Evolutionary conservation across 805 yeast species (phyloP).

Genomic region (Sungouiella thailandica): DNA sequence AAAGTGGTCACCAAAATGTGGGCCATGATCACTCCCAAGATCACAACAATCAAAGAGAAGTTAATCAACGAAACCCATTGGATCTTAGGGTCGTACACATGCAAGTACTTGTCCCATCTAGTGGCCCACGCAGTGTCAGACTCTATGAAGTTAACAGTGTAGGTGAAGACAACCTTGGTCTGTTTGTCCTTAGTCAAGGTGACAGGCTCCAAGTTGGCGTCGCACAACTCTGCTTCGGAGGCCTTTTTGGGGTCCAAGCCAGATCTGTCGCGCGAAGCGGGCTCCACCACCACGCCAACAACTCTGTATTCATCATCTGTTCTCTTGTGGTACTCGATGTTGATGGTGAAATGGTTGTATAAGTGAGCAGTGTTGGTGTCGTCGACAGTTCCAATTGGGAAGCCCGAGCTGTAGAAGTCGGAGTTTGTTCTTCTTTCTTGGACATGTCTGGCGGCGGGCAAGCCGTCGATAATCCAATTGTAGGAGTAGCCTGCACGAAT

Average conservation of each 20-base stretch:
- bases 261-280: constrained; percentile 49
- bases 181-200: constrained; percentile 45
- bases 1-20: constrained; percentile 76
- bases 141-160: constrained; percentile 68
- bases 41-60: constrained; percentile 74
- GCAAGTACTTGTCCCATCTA: constrained; percentile 96
- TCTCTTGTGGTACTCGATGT: constrained; percentile 78
- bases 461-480: constrained; percentile 92
- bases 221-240: constrained; percentile 25
- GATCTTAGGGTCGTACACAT: constrained; percentile 84
- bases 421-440: constrained; percentile 54
- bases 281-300: constrained; percentile 82
- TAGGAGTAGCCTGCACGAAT: constrained; percentile 80
- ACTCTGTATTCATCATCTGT: constrained; percentile 68
- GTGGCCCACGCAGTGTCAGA: constrained; percentile 91
- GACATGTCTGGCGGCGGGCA: constrained; percentile 77
- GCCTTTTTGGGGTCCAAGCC: constrained; percentile 17
- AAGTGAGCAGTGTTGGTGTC: constrained; percentile 53
- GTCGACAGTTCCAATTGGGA: constrained; percentile 70
- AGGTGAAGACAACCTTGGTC: constrained; percentile 70
- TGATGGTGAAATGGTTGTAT: constrained; percentile 75
- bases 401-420: constrained; percentile 73
- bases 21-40: constrained; percentile 71
- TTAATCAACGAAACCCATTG: constrained; percentile 94
- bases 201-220: constrained; percentile 36